These are phyloP conservation scores for Neoascochyta sp. DNA, from an alignment of 2,329 filamentous ascomycete species.

Conservation along the genomic window DNA sequence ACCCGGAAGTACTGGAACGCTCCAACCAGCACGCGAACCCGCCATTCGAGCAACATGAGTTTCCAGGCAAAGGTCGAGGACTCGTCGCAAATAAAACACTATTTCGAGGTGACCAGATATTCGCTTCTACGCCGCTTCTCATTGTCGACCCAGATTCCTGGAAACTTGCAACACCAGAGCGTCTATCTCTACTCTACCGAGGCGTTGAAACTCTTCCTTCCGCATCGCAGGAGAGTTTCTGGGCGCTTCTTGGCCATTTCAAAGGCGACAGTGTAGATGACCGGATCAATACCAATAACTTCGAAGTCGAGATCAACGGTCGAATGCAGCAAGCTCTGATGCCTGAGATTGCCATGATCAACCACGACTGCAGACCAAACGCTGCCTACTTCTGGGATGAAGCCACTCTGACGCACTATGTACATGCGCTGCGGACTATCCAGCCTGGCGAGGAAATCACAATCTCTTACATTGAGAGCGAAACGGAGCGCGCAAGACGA, in stretches of 20 bases:
- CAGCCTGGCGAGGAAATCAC: constrained; percentile 42
- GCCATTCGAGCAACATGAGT: constrained; percentile 26
- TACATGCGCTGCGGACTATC: constrained; percentile 40
- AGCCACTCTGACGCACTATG: constrained; percentile 38
- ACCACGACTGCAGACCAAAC: constrained; percentile 39
- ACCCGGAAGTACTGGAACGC: constrained; percentile 13
- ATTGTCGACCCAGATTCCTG: constrained; percentile 28
- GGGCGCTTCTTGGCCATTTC: constrained; percentile 30
- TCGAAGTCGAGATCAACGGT: constrained; percentile 26
- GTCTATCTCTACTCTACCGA: constrained; percentile 25
- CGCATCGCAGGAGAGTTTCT: constrained; percentile 19
- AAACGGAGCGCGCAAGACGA: constrained; percentile 27
- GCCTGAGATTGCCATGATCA: constrained; percentile 36
- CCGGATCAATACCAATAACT: constrained; percentile 37
- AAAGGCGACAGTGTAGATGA: constrained; percentile 32
- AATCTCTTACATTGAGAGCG: constrained; percentile 43
- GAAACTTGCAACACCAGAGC: constrained; percentile 19
- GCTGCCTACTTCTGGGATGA: constrained; percentile 43
- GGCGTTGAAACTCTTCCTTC: constrained; percentile 25
- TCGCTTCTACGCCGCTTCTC: constrained; percentile 32
- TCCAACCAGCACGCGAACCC: constrained; percentile 27
- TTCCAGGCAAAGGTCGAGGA: constrained; percentile 33
- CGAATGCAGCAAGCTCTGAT: constrained; percentile 25
- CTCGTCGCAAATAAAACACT: constrained; percentile 35
- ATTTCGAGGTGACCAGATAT: constrained; percentile 32